A percentile compares a stretch with the other conserved stretches of the same genome.
These are phyloP conservation scores for Erysimum cheiri DNA, from an alignment of 441 rosid species.

Conservation along the genomic window DNA sequence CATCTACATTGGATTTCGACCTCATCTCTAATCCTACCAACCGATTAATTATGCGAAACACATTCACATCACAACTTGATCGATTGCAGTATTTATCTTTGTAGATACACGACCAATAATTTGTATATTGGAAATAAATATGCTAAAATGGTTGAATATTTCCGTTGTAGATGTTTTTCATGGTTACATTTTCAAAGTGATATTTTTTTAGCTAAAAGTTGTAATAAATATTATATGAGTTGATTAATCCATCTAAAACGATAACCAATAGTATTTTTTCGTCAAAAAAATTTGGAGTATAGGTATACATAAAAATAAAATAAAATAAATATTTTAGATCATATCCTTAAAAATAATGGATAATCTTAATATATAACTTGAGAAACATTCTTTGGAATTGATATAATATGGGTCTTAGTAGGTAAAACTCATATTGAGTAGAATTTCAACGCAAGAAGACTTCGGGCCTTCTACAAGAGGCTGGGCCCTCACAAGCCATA, in stretches of 20 bases:
- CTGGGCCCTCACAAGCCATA: constrained; percentile 44
- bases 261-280: neutral
- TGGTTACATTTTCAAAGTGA: too few relatives aligned
- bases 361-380: constrained; percentile 23
- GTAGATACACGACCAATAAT: constrained; percentile 4
- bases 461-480: constrained; percentile 29
- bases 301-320: neutral
- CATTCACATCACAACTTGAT: constrained; percentile 31
- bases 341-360: constrained; percentile 1
- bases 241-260: neutral
- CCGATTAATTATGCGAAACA: constrained; percentile 22
- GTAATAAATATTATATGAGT: neutral
- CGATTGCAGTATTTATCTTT: neutral
- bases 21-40: constrained; percentile 25
- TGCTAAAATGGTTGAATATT: neutral
- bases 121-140: neutral
- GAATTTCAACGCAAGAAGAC: constrained; percentile 35
- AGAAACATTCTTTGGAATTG: constrained; percentile 36
- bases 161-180: neutral
- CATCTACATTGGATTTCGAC: constrained; percentile 28
- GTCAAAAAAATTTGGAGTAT: neutral
- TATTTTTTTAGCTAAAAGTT: neutral
- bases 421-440: constrained; percentile 32
- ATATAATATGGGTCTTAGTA: constrained; percentile 31
- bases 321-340: neutral